Conservation (phyloP, 805 yeast genomes). For the Saturnispora quitensis region DNA sequence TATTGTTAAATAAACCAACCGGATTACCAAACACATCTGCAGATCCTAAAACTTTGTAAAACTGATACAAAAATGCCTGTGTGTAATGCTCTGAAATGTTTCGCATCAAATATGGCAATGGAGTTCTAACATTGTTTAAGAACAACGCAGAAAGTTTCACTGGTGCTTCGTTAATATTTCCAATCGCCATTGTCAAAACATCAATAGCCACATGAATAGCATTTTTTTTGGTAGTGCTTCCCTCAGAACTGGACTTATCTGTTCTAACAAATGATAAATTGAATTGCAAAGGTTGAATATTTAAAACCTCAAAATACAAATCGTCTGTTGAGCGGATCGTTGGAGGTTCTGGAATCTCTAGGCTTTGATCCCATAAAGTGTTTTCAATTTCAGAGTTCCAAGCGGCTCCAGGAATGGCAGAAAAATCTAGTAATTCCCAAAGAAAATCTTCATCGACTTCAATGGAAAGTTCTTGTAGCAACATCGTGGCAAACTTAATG, state of each 20-base stretch:
- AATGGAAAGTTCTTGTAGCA: conserved; percentile 83
- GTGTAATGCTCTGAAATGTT: conserved; percentile 79
- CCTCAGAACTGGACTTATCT: conserved; percentile 55
- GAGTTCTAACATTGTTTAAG: conserved; percentile 83
- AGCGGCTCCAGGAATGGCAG: conserved; percentile 73
- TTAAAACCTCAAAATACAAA: conserved; percentile 85
- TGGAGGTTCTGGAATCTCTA: conserved; percentile 66
- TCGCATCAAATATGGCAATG: conserved; percentile 61
- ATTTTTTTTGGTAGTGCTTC: conserved; percentile 47
- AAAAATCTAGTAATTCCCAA: conserved; percentile 70
- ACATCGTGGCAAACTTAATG: conserved; percentile 82
- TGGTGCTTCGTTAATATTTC: conserved; percentile 96
- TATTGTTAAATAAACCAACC: conserved; percentile 87
- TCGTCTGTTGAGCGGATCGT: conserved; percentile 48
- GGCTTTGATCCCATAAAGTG: conserved; percentile 48
- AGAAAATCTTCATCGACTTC: conserved; percentile 93
- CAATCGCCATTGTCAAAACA: conserved; percentile 91
- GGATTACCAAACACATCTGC: conserved; percentile 97
- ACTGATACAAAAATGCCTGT: conserved; percentile 84
- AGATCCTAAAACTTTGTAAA: conserved; percentile 88
- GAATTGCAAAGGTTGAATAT: conserved; percentile 82
- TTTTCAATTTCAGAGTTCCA: conserved; percentile 42
- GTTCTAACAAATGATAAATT: conserved; percentile 88
- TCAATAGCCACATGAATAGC: conserved; percentile 71
- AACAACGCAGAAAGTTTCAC: conserved; percentile 78